Evolutionary conservation across 805 yeast genomes (phyloP).

Genomic region (Kodamaea laetipori): DNA sequence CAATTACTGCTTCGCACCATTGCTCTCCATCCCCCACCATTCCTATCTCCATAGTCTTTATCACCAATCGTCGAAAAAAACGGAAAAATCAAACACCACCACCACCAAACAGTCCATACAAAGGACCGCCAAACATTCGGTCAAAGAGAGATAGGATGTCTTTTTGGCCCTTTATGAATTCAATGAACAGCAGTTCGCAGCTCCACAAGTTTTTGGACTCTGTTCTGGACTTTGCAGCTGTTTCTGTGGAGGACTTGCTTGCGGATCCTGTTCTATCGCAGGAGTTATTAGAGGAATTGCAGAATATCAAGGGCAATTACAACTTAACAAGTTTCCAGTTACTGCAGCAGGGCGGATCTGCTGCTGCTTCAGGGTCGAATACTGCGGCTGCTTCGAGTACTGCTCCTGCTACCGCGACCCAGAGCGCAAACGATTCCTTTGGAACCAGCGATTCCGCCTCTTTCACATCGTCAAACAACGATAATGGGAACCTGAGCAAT

Average conservation of each 20-base stretch:
- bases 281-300: slow-evolving; percentile 41
- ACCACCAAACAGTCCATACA: slow-evolving; percentile 3
- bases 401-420: neutral
- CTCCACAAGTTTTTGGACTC: slow-evolving; percentile 45
- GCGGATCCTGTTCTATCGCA: slow-evolving; percentile 37
- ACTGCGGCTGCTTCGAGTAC: slow-evolving; percentile 12
- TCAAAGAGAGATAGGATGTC: slow-evolving; percentile 32
- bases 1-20: too few species aligned
- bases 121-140: neutral
- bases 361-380: slow-evolving; percentile 15
- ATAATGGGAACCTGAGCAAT: slow-evolving; percentile 21
- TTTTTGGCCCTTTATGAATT: slow-evolving; percentile 48
- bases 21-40: neutral
- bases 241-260: slow-evolving; percentile 36
- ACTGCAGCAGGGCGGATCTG: slow-evolving; percentile 26
- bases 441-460: slow-evolving; percentile 31
- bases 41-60: neutral
- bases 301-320: slow-evolving; percentile 37
- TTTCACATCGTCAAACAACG: slow-evolving; percentile 37
- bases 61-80: neutral
- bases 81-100: slow-evolving; percentile 4
- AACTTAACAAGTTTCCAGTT: slow-evolving; percentile 29
- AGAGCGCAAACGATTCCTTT: slow-evolving; percentile 2
- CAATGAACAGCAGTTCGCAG: slow-evolving; percentile 38
- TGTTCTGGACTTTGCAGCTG: slow-evolving; percentile 32